A percentile compares a stretch with the other conserved stretches of the same genome.
Conservation (phyloP, 225 moss, liverwort and hornwort genomes). For the Pseudoscleropodium purum region DNA sequence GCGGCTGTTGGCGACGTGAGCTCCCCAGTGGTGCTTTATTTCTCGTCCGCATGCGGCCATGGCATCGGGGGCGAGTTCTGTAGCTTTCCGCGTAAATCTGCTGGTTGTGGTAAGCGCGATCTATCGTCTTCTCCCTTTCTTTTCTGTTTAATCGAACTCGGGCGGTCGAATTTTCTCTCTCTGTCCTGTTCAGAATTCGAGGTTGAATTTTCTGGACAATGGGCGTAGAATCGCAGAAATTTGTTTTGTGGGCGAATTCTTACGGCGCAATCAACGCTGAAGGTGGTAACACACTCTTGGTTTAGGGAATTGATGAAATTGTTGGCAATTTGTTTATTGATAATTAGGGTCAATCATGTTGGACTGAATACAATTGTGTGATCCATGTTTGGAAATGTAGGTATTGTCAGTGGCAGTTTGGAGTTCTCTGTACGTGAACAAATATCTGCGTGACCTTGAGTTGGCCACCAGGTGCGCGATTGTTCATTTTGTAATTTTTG, state of each 20-base stretch:
- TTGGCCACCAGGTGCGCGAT: conserved; percentile 4
- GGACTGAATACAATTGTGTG: not conserved
- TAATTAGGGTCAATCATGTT: not conserved
- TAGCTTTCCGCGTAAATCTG: conserved; percentile 9
- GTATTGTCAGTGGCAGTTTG: conserved; percentile 17
- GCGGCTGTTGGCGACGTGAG: not conserved
- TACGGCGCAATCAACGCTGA: not conserved
- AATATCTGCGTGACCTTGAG: conserved; percentile 19
- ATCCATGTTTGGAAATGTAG: conserved; percentile 2
- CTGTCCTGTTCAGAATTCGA: not conserved
- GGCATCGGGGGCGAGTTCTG: conserved; percentile 4
- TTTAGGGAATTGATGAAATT: not conserved
- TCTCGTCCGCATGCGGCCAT: not conserved
- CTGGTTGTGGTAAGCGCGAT: conserved; percentile 14
- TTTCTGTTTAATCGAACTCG: not conserved
- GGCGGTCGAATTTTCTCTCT: not conserved
- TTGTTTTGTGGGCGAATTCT: not conserved
- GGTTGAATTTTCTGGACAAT: not conserved
- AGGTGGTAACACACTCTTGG: not conserved
- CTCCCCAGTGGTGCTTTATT: not conserved
- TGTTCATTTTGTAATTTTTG: not conserved
- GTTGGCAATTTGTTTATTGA: not conserved
- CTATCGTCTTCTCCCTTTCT: not conserved
- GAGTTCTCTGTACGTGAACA: conserved; percentile 19
- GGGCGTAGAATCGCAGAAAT: not conserved